Evolutionary conservation across 225 moss, liverwort and hornwort species (phyloP), one percentile per base, ranked within the genome.

Genomic region (Straminergon stramineum): DNA sequence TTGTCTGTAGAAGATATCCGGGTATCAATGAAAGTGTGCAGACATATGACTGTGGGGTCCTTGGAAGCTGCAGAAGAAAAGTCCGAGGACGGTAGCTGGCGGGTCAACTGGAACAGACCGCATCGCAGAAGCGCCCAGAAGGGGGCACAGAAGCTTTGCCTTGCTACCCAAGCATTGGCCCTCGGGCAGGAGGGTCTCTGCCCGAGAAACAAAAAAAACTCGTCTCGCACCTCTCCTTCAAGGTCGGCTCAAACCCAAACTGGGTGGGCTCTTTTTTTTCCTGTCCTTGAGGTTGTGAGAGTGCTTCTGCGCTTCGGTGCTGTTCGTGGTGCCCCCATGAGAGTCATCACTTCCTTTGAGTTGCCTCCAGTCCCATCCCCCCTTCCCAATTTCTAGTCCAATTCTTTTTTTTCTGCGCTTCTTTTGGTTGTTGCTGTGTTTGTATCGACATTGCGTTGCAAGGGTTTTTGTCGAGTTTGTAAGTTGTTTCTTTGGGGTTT

Each of bases 161-260:
- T 93, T 93, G 93, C 58, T 86, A n/a, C 91, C 93, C 93, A 93
- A 91, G 93, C 83, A 15, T 84, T 1, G 43, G 19, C 8, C 13
- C 14, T 2, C 69, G 88, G 93, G 91, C 89, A 89, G 85, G 41
- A 1, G 15, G 32, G 34, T 45, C 6, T 21, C 48, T 90, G 91
- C 91, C 93, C 91, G 63, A 1, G 20, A 75, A 86, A 86, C 3
- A 31, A 53, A 76, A 41, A 53, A 55, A 52, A 2, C 10, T 7
- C 20, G 31, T 52, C 85, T 70, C 86, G 57, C 65, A 62, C 63
- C 52, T 37, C 35, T 3, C 31, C 53, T 88, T 91, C 84, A 91
- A 91, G 90, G 80, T 12, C 79, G n/a, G 21, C 75, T 48, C 43
- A 13, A 30, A 5, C 37, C 28, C 66, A 13, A 15, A 6, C 8